Evolutionary conservation across 1,284 basidiomycete genomes (phyloP).

Genomic region (Schizophyllum commune): DNA sequence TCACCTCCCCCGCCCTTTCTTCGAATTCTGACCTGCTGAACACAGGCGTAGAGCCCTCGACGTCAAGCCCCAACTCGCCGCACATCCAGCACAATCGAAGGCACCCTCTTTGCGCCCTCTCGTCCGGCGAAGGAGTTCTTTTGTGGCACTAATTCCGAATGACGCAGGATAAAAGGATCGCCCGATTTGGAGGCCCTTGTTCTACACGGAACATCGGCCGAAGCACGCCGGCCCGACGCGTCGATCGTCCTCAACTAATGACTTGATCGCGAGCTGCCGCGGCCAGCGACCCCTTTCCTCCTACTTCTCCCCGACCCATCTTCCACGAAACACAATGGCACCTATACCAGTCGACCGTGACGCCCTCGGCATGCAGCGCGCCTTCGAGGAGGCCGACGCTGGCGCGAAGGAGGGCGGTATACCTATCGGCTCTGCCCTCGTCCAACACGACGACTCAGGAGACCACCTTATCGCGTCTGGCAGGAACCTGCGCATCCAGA

Average conservation of each 20-base stretch:
- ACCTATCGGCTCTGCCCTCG: conserved; percentile 48
- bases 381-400: conserved; percentile 34
- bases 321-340: background rate
- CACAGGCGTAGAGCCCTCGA: background rate
- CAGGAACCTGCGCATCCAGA: conserved; percentile 49
- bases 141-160: too few relatives aligned
- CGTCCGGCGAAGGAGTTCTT: too few relatives aligned
- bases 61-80: background rate
- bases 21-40: background rate
- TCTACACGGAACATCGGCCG: background rate
- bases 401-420: conserved; percentile 44
- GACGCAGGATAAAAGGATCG: too few relatives aligned
- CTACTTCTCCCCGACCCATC: background rate
- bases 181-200: background rate
- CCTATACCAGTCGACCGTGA: background rate
- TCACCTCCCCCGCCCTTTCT: background rate
- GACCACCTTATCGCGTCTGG: conserved; percentile 33
- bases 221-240: background rate
- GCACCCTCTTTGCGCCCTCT: too few relatives aligned
- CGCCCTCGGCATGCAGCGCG: conserved; percentile 16
- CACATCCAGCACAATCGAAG: too few relatives aligned
- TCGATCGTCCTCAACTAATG: background rate
- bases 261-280: too few relatives aligned
- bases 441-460: conserved; percentile 22
- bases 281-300: too few relatives aligned